Evolutionary conservation across 1,284 basidiomycete genomes (phyloP).

Genomic region (Fistulinella staudtii): DNA sequence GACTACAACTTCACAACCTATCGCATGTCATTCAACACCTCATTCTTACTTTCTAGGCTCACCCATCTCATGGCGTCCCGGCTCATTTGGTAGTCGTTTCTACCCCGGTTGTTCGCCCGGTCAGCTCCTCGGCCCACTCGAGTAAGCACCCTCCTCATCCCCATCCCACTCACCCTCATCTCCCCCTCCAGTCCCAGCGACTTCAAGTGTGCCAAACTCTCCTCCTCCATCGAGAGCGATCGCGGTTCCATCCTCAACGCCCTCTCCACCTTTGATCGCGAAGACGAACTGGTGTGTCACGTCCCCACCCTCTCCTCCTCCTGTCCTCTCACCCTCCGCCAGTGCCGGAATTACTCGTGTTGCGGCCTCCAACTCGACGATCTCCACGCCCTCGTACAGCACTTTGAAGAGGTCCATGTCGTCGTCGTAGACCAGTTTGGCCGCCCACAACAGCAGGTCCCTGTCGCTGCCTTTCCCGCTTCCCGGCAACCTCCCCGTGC

Average conservation of each 20-base stretch:
- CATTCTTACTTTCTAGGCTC: conserved; percentile 63
- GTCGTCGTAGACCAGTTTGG: conserved; percentile 62
- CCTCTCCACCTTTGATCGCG: conserved; percentile 60
- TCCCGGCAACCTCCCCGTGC: conserved; percentile 27
- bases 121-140: conserved; percentile 55
- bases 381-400: conserved; percentile 81
- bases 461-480: conserved; percentile 44
- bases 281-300: conserved; percentile 61
- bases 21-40: conserved; percentile 50
- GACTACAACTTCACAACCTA: conserved; percentile 52
- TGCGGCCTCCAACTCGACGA: conserved; percentile 77
- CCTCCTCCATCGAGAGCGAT: conserved; percentile 59
- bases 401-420: conserved; percentile 83
- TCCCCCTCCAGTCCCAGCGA: conserved; percentile 44
- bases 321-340: conserved; percentile 1
- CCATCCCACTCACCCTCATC: background rate
- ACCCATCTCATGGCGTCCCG: conserved; percentile 62
- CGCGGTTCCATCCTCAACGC: conserved; percentile 61
- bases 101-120: conserved; percentile 60
- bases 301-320: background rate
- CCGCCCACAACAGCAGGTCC: conserved; percentile 39
- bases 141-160: conserved; percentile 40
- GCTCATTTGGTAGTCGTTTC: conserved; percentile 59
- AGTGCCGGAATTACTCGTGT: conserved; percentile 82
- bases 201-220: conserved; percentile 50